Conservation (phyloP, 2,329 filamentous ascomycete species). For the Dactylellina drechsleri region DNA sequence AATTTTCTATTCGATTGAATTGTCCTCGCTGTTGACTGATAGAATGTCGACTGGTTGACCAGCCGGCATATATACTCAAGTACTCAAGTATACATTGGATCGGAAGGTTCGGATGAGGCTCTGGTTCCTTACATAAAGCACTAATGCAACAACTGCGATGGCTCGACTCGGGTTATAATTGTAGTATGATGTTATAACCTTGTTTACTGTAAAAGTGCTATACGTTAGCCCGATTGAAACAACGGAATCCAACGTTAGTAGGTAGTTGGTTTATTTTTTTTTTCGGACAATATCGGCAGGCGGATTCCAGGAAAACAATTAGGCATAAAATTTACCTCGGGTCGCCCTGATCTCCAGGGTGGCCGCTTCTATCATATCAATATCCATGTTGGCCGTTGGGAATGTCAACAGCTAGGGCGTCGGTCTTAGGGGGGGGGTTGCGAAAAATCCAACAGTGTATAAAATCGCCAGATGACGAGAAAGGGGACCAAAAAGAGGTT, state of each 20-base stretch:
- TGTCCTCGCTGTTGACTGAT: background rate
- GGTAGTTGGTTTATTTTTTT: too few relatives aligned
- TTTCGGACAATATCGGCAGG: too few relatives aligned
- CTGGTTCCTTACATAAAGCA: slow-evolving; percentile 41
- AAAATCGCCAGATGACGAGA: too few relatives aligned
- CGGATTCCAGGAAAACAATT: background rate
- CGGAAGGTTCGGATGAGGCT: background rate
- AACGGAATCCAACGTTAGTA: too few relatives aligned
- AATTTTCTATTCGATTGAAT: background rate
- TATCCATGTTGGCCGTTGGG: background rate
- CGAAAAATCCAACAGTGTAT: too few relatives aligned
- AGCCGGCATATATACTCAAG: background rate
- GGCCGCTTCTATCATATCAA: slow-evolving; percentile 10
- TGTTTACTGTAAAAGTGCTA: background rate
- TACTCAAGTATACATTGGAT: background rate
- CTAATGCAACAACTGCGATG: slow-evolving; percentile 32
- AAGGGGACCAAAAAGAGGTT: too few relatives aligned
- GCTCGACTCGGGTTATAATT: slow-evolving; percentile 41
- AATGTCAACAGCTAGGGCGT: too few relatives aligned
- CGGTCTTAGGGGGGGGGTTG: too few relatives aligned
- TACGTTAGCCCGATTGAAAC: background rate
- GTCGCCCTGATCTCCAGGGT: slow-evolving; percentile 14
- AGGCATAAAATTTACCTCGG: background rate
- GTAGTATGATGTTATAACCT: slow-evolving; percentile 27
- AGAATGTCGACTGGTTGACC: background rate